A percentile compares a stretch with the other conserved stretches of the same genome.
Evolutionary conservation across 192 early-diverging fungal genomes (phyloP).

Genomic region (Backusella tuberculispora): DNA sequence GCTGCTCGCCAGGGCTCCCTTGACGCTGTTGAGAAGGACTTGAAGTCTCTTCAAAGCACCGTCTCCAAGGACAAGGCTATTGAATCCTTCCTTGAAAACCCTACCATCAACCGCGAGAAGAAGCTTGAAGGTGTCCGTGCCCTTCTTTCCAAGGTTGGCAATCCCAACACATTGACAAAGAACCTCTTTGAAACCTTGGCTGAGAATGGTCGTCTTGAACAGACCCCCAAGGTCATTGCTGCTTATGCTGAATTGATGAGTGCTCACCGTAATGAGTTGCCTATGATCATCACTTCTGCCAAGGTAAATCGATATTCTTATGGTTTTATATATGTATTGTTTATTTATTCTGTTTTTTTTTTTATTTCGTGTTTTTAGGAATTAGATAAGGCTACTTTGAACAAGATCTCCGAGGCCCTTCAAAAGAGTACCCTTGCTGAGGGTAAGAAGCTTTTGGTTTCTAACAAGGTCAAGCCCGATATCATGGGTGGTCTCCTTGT

Average conservation of each 20-base stretch:
- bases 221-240: slow-evolving; percentile 80
- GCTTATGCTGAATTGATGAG: slow-evolving; percentile 85
- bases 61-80: slow-evolving; percentile 76
- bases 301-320: slow-evolving; percentile 56
- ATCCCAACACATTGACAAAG: slow-evolving; percentile 76
- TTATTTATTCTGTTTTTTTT: background rate
- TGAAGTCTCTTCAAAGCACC: slow-evolving; percentile 66
- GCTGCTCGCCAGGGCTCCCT: slow-evolving; percentile 83
- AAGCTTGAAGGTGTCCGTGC: slow-evolving; percentile 79
- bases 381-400: slow-evolving; percentile 80
- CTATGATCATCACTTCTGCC: slow-evolving; percentile 88
- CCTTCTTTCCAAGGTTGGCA: slow-evolving; percentile 63
- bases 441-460: slow-evolving; percentile 82
- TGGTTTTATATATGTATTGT: background rate
- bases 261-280: slow-evolving; percentile 87
- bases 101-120: slow-evolving; percentile 76
- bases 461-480: slow-evolving; percentile 89
- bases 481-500: slow-evolving; percentile 96
- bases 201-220: slow-evolving; percentile 92
- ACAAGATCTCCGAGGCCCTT: slow-evolving; percentile 46
- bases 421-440: slow-evolving; percentile 78
- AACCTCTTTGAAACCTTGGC: slow-evolving; percentile 93
- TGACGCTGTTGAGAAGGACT: slow-evolving; percentile 82
- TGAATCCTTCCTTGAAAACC: slow-evolving; percentile 81
- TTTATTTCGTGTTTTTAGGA: slow-evolving; percentile 47